Evolutionary conservation across 768 basidiomycete species (phyloP).

Genomic region (Leucosporidium scottii): DNA sequence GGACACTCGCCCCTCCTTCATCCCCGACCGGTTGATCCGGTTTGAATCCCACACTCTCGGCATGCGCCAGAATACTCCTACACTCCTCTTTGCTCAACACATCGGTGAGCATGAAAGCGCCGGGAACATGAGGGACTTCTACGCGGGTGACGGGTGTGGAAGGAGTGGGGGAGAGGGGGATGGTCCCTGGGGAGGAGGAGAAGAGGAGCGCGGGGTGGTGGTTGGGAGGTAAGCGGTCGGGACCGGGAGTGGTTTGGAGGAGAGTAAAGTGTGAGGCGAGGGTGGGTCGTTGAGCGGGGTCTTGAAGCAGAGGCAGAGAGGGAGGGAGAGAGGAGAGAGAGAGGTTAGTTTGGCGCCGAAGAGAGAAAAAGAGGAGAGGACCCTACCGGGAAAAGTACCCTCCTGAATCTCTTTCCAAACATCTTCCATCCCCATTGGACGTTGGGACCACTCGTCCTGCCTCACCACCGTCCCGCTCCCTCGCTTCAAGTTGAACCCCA

Average conservation of each 20-base stretch:
- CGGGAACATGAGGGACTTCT: constrained; percentile 49
- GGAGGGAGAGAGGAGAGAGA: background rate
- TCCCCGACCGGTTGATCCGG: constrained; percentile 49
- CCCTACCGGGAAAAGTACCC: constrained; percentile 12
- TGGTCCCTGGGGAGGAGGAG: constrained; percentile 39
- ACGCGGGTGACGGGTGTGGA: constrained; percentile 43
- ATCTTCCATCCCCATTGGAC: constrained; percentile 8
- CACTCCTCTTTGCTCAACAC: constrained; percentile 50
- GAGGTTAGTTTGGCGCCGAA: too few species aligned
- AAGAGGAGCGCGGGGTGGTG: constrained; percentile 52
- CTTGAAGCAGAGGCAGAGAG: too few species aligned
- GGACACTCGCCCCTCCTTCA: constrained; percentile 5
- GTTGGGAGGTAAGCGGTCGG: constrained; percentile 53
- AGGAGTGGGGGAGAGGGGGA: constrained; percentile 19
- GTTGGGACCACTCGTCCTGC: background rate
- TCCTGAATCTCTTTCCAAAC: constrained; percentile 15
- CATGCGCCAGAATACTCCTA: constrained; percentile 47
- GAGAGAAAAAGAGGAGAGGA: constrained; percentile 12
- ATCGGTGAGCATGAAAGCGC: constrained; percentile 50
- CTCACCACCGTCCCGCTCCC: too few species aligned
- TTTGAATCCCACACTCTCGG: constrained; percentile 50
- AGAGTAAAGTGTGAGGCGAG: too few species aligned
- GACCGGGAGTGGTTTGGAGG: constrained; percentile 45
- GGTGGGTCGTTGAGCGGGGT: background rate
- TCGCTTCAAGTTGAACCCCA: background rate